Base-by-base conservation (phyloP, 2,329 filamentous ascomycete species). In the Botryotinia calthae region DNA sequence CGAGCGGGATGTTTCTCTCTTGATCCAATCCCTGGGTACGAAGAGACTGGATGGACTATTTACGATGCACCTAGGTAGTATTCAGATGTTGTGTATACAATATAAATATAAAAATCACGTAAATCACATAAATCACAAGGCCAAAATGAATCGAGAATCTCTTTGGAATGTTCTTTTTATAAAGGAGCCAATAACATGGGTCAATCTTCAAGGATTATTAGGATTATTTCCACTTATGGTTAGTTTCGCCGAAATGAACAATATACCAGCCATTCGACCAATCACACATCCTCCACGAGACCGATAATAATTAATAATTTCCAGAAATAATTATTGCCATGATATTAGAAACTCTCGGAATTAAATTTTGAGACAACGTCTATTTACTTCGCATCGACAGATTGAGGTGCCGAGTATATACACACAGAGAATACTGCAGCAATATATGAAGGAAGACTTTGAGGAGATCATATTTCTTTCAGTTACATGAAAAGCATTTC, bases 91-190 rank as follows among this genome's bases (percentile, higher is more conserved):
- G n/a, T n/a, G n/a, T n/a, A n/a, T 34, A 2, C 31, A 6, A 61
- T n/a, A 22, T 61, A 40, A n/a, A 62, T 42, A n/a, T 62, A 28
- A 28, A n/a, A n/a, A n/a, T n/a, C n/a, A n/a, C n/a, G n/a, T n/a
- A n/a, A n/a, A n/a, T n/a, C n/a, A n/a, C 31, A 34, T 34, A 34
- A 34, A 34, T 34, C 31, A 34, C 31, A 34, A 63, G 37, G 40
- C n/a, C 42, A 37, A 51, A 40, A 37, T 37, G 20, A 66, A 34
- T 51, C 63, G 28, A 65, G 63, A 65, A 65, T 67, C 31, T 37
- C 31, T n/a, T 68, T 68, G n/a, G 46, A 68, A 68, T 54, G 18
- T 56, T 68, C 46, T 58, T 42, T 42, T 42, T 22, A 28, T 44
- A 42, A 56, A 48, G 42, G 42, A 63, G 40, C 61, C 61, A 63